A percentile compares a stretch with the other conserved stretches of the same genome.
These are phyloP conservation scores for Prunus yedoensis DNA, from an alignment of 331 rosid genomes.

Conservation along the genomic window DNA sequence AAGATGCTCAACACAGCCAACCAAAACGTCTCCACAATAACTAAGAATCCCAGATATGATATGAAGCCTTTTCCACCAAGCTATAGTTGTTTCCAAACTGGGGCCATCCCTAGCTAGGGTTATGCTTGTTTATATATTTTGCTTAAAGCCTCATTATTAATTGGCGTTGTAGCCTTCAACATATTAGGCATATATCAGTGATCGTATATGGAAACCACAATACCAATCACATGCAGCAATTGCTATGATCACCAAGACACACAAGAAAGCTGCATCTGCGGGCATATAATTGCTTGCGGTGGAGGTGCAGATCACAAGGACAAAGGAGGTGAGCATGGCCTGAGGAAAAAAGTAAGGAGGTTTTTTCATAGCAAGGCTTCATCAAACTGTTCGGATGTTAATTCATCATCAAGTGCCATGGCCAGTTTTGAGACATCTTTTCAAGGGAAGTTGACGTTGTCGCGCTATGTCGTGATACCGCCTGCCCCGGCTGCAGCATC, in stretches of 20 bases:
- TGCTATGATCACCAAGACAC: background rate
- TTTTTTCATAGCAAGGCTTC: no score
- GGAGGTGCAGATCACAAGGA: background rate
- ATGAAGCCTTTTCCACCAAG: background rate
- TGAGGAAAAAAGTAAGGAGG: background rate
- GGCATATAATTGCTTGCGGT: background rate
- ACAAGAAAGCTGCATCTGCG: background rate
- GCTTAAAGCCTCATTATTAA: background rate
- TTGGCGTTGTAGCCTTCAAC: background rate
- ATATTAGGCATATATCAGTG: background rate
- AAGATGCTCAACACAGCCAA: background rate
- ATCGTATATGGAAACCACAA: background rate
- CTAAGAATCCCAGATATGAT: background rate
- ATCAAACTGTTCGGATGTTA: no score
- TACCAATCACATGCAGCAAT: background rate
- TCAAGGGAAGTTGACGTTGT: no score
- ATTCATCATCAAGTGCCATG: no score
- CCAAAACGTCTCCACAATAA: background rate
- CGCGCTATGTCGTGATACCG: no score
- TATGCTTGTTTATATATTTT: background rate
- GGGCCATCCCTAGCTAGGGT: background rate
- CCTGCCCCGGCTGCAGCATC: no score
- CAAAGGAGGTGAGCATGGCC: background rate
- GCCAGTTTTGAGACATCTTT: no score
- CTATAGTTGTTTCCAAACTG: no score